phyloP scores from a whole-genome alignment of 2,329 filamentous ascomycete species.

The Cladophialophora bantiana region DNA sequence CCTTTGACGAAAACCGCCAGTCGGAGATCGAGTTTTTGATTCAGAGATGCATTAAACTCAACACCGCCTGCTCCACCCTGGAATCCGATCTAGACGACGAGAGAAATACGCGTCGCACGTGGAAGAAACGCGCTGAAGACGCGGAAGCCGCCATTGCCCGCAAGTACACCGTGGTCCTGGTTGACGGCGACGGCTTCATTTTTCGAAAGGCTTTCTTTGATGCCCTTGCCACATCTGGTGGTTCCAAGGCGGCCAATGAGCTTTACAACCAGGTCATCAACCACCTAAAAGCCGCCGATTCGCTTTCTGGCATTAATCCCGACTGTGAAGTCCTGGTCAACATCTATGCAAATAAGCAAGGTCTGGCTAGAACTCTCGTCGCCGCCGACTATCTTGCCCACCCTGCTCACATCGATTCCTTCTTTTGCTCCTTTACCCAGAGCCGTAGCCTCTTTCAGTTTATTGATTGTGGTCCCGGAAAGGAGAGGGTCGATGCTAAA shows the following conservation, averaged over 20 bases:
- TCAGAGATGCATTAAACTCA: conserved; percentile 24
- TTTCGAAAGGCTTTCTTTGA: conserved; percentile 60
- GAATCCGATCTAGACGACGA: conserved; percentile 46
- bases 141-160: conserved; percentile 42
- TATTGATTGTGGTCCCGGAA: conserved; percentile 66
- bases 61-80: conserved; percentile 23
- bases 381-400: conserved; percentile 52
- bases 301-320: conserved; percentile 10
- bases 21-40: conserved; percentile 30
- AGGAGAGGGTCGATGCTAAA: conserved; percentile 67
- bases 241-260: conserved; percentile 52
- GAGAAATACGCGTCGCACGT: conserved; percentile 27
- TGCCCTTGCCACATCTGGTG: conserved; percentile 57
- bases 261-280: conserved; percentile 34
- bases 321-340: conserved; percentile 62
- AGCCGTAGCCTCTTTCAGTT: conserved; percentile 65
- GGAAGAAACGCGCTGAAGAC: conserved; percentile 34
- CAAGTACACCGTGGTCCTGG: conserved; percentile 66
- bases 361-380: conserved; percentile 59
- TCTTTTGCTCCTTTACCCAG: conserved; percentile 38
- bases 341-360: conserved; percentile 63
- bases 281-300: conserved; percentile 23
- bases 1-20: conserved; percentile 34
- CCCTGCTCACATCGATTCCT: conserved; percentile 30
- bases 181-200: conserved; percentile 69